Conservation (phyloP, 257 asterid species). For the Solanum sitiens region DNA sequence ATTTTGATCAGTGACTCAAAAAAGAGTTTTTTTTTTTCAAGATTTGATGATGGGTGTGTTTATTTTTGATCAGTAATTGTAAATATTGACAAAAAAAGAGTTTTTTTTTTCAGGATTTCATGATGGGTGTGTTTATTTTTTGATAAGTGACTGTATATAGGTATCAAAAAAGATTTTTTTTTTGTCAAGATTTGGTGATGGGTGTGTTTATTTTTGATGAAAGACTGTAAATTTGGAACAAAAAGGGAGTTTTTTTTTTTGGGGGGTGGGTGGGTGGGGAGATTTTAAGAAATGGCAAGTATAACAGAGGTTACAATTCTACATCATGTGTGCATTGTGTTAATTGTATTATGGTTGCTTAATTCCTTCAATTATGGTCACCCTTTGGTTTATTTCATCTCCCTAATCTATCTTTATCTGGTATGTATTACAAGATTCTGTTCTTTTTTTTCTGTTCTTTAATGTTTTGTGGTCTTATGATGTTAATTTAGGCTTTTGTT, state of each 20-base stretch:
- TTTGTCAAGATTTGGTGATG: background rate
- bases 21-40: background rate
- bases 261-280: background rate
- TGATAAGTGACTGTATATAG: background rate
- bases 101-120: background rate
- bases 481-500: background rate
- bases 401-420: conserved; percentile 59
- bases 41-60: background rate
- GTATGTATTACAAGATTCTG: conserved; percentile 19
- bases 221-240: background rate
- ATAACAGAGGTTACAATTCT: conserved; percentile 59
- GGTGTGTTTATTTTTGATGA: background rate
- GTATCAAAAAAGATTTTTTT: background rate
- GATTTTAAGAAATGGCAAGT: background rate
- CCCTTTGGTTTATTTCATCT: conserved; percentile 56
- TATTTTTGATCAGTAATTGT: background rate
- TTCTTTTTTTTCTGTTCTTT: background rate
- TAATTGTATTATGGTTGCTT: conserved; percentile 57
- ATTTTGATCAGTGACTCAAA: background rate
- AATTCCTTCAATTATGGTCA: conserved; percentile 47
- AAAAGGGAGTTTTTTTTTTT: background rate
- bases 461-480: background rate
- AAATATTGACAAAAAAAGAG: background rate
- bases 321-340: conserved; percentile 78
- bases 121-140: background rate